These are phyloP conservation scores for Pseudoscleropodium purum DNA, from an alignment of 225 moss, liverwort and hornwort species.

Conservation along the genomic window DNA sequence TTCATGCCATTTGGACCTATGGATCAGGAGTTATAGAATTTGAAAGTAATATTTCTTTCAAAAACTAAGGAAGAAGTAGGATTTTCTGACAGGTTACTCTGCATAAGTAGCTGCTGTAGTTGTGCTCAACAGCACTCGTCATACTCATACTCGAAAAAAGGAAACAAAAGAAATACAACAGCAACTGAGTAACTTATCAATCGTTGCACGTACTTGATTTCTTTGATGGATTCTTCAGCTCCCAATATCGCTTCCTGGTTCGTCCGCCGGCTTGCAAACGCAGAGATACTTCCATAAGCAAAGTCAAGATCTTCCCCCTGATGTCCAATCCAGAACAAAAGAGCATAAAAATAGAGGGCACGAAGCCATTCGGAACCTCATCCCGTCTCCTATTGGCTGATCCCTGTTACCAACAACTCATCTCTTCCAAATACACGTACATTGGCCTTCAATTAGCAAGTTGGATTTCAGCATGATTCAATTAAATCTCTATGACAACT, in stretches of 20 bases:
- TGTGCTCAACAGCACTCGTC: background rate
- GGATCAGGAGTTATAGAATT: background rate
- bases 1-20: background rate
- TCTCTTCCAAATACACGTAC: background rate
- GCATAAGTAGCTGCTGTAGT: background rate
- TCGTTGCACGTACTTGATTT: slow-evolving; percentile 55
- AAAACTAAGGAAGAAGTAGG: background rate
- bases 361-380: background rate
- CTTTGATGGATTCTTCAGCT: slow-evolving; percentile 86
- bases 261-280: slow-evolving; percentile 74
- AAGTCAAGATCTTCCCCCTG: slow-evolving; percentile 96
- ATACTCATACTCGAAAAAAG: background rate
- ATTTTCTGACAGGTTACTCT: background rate
- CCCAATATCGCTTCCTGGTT: slow-evolving; percentile 96
- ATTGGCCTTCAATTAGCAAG: background rate
- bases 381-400: background rate
- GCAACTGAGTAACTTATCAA: background rate
- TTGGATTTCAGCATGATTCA: background rate
- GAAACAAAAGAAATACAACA: background rate
- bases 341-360: background rate
- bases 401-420: background rate
- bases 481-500: background rate
- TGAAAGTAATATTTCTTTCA: background rate
- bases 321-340: background rate
- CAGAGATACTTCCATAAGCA: slow-evolving; percentile 95